Percentiles rank a stretch among this genome's conserved stretches.
phyloP scores from a whole-genome alignment of 2,329 filamentous ascomycete genomes.

The Chalaropsis ovoidea region DNA sequence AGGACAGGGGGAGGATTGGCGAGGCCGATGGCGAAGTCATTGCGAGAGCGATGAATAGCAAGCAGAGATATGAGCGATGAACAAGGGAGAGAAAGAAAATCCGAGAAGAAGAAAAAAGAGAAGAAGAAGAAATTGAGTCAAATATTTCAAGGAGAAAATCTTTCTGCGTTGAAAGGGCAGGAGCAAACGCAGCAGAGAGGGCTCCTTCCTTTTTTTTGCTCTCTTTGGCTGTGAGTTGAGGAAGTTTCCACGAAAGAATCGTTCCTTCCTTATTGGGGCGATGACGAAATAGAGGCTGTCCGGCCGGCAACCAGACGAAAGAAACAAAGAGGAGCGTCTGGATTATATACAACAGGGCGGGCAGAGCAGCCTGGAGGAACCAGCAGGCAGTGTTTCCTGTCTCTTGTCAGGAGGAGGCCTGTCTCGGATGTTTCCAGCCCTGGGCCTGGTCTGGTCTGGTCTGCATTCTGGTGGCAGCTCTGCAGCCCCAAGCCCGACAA shows the following conservation, averaged over 20 bases:
- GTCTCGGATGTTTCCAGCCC: too few species aligned
- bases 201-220: neutral
- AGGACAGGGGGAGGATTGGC: neutral
- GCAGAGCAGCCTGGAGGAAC: too few species aligned
- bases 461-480: too few species aligned
- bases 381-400: too few species aligned
- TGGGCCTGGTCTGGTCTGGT: too few species aligned
- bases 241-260: neutral
- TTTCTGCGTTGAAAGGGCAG: neutral
- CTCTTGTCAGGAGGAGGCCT: too few species aligned
- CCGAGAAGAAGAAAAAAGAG: neutral
- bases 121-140: neutral
- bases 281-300: neutral
- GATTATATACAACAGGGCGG: too few species aligned
- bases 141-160: constrained; percentile 7
- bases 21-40: neutral
- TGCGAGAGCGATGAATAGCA: neutral
- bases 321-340: neutral
- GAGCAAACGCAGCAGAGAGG: neutral
- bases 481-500: too few species aligned
- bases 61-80: too few species aligned
- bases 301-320: constrained; percentile 2
- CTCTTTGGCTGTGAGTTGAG: neutral
- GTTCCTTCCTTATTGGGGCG: constrained; percentile 1
- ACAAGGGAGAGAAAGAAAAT: neutral